These are phyloP conservation scores for Paecilomyces dactylethromorphus DNA, from an alignment of 2,329 filamentous ascomycete genomes.

Conservation along the genomic window DNA sequence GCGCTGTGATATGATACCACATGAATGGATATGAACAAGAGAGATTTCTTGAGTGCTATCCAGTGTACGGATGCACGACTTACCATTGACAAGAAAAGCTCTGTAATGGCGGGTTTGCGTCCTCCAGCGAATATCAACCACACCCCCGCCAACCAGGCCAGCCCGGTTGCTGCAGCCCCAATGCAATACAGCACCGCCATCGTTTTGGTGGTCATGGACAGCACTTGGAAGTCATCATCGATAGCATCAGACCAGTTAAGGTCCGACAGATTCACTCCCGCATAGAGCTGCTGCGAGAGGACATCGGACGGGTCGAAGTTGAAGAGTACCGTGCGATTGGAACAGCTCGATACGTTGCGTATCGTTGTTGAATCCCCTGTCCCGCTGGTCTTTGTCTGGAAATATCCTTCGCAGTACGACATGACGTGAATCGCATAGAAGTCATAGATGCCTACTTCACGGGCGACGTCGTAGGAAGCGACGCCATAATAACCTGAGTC, in stretches of 20 bases:
- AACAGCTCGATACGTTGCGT: slow-evolving; percentile 50
- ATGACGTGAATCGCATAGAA: slow-evolving; percentile 58
- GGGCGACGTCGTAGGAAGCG: slow-evolving; percentile 34
- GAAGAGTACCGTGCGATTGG: slow-evolving; percentile 47
- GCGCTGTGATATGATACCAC: not conserved
- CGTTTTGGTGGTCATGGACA: slow-evolving; percentile 45
- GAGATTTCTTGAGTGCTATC: not conserved
- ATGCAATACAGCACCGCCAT: slow-evolving; percentile 56
- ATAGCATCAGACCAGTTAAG: slow-evolving; percentile 54
- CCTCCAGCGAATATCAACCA: slow-evolving; percentile 40
- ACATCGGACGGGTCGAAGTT: slow-evolving; percentile 49
- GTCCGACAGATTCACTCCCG: slow-evolving; percentile 44
- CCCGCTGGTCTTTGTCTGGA: slow-evolving; percentile 28
- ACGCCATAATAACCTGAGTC: slow-evolving; percentile 22
- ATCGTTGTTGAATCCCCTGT: slow-evolving; percentile 11
- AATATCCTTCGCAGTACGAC: slow-evolving; percentile 50
- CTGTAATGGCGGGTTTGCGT: slow-evolving; percentile 42
- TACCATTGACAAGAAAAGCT: slow-evolving; percentile 43
- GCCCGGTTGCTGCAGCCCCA: slow-evolving; percentile 46
- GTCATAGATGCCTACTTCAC: slow-evolving; percentile 49
- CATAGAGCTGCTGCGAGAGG: slow-evolving; percentile 44
- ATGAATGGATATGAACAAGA: slow-evolving; percentile 1
- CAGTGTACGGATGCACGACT: slow-evolving; percentile 10
- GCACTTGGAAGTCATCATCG: slow-evolving; percentile 44
- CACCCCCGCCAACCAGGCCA: slow-evolving; percentile 43